Percentiles rank a stretch among this genome's conserved stretches.
phyloP scores from a whole-genome alignment of 2,329 filamentous ascomycete genomes.

The Phyllosticta citrichinensis region DNA sequence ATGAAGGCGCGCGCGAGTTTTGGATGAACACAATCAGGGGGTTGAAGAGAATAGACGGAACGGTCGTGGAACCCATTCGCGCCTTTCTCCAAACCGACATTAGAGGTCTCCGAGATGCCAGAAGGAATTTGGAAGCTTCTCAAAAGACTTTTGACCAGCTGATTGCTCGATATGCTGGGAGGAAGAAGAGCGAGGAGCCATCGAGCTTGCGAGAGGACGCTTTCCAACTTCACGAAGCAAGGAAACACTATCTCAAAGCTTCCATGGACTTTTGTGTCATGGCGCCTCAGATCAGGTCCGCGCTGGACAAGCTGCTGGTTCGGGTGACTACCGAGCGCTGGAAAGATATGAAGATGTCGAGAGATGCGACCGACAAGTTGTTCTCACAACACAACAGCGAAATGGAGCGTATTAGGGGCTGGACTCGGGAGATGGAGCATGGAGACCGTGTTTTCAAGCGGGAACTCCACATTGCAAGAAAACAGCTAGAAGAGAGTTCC shows the following conservation, averaged over 20 bases:
- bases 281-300: constrained; percentile 73
- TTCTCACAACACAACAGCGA: constrained; percentile 63
- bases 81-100: constrained; percentile 70
- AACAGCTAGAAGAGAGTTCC: constrained; percentile 71
- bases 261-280: constrained; percentile 89
- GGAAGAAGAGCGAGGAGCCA: constrained; percentile 88
- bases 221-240: constrained; percentile 86
- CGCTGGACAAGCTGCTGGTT: constrained; percentile 78
- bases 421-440: constrained; percentile 88
- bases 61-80: constrained; percentile 73
- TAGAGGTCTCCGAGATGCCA: constrained; percentile 74
- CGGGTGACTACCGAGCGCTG: constrained; percentile 77
- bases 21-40: constrained; percentile 67
- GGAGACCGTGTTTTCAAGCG: constrained; percentile 74
- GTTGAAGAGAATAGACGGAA: constrained; percentile 66
- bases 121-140: constrained; percentile 62
- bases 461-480: constrained; percentile 68
- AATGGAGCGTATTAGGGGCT: constrained; percentile 85
- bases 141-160: constrained; percentile 79
- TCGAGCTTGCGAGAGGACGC: constrained; percentile 88
- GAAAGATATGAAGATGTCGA: constrained; percentile 68
- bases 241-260: constrained; percentile 81
- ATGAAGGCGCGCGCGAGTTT: constrained; percentile 78
- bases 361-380: constrained; percentile 51
- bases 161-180: constrained; percentile 69